Conservation (phyloP, 2,329 filamentous ascomycete genomes). For the Pseudogymnoascus sp. region DNA sequence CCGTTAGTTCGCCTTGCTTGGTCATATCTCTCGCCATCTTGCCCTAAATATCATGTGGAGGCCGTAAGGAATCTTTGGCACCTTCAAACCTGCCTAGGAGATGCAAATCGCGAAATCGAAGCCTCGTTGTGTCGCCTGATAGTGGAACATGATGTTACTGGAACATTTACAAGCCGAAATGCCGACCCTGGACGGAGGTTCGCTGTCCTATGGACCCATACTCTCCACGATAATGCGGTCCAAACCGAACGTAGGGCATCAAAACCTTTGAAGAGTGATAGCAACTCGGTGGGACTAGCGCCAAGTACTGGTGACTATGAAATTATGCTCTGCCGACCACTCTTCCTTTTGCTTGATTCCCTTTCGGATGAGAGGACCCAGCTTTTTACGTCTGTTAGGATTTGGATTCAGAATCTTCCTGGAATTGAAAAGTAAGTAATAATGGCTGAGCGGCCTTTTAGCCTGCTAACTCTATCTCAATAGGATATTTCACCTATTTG, state of each 20-base stretch:
- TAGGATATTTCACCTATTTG: slow-evolving; percentile 54
- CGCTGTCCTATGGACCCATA: slow-evolving; percentile 75
- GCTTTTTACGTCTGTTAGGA: slow-evolving; percentile 65
- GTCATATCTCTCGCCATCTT: slow-evolving; percentile 69
- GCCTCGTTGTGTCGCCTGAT: slow-evolving; percentile 66
- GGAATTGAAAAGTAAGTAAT: slow-evolving; percentile 52
- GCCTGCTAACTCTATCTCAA: slow-evolving; percentile 18
- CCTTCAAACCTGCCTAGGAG: slow-evolving; percentile 64
- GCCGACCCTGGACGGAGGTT: slow-evolving; percentile 63
- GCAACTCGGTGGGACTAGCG: slow-evolving; percentile 34
- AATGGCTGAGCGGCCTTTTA: no score
- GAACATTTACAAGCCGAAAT: slow-evolving; percentile 38
- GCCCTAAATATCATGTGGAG: slow-evolving; percentile 91
- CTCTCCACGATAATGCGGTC: slow-evolving; percentile 47
- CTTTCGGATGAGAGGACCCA: slow-evolving; percentile 66
- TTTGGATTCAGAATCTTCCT: slow-evolving; percentile 66
- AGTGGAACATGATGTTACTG: slow-evolving; percentile 43
- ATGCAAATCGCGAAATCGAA: slow-evolving; percentile 66
- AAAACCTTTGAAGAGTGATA: slow-evolving; percentile 35
- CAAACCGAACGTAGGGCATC: slow-evolving; percentile 40
- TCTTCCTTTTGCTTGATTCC: slow-evolving; percentile 75
- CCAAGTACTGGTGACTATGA: slow-evolving; percentile 56
- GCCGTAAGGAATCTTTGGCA: slow-evolving; percentile 80
- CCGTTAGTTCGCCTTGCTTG: slow-evolving; percentile 67
- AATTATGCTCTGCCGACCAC: slow-evolving; percentile 67